Conservation (phyloP, 1,284 basidiomycete species). For the Apiotrichum gracile region DNA sequence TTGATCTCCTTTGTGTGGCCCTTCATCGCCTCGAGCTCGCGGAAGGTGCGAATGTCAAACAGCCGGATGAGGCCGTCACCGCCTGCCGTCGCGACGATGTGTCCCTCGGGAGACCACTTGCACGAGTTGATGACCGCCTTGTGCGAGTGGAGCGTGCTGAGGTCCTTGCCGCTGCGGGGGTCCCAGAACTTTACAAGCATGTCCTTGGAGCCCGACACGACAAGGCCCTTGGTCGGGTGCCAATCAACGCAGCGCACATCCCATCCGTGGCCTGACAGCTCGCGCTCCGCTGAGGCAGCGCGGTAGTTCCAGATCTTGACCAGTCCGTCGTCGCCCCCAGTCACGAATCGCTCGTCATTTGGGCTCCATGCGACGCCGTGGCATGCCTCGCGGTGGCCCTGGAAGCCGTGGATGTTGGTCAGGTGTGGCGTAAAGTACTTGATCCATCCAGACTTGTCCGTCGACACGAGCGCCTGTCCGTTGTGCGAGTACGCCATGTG, state of each 20-base stretch:
- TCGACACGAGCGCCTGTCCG: conserved; percentile 82
- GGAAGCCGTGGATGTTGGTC: conserved; percentile 94
- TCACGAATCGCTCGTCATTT: conserved; percentile 85
- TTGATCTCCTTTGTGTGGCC: conserved; percentile 98
- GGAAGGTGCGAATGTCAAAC: conserved; percentile 98
- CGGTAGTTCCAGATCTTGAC: conserved; percentile 95
- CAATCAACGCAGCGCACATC: conserved; percentile 98
- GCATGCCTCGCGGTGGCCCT: conserved; percentile 83
- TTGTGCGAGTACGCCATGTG: conserved; percentile 85
- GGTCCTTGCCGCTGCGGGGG: conserved; percentile 76
- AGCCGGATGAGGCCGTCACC: conserved; percentile 90
- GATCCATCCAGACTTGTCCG: conserved; percentile 88
- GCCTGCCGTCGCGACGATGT: conserved; percentile 87
- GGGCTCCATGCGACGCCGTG: conserved; percentile 86
- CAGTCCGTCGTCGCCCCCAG: conserved; percentile 88
- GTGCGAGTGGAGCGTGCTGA: conserved; percentile 90
- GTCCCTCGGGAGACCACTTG: conserved; percentile 87
- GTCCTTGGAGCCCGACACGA: conserved; percentile 93
- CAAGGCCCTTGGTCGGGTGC: conserved; percentile 92
- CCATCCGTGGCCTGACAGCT: conserved; percentile 88
- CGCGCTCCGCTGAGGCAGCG: conserved; percentile 78
- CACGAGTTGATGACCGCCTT: conserved; percentile 95
- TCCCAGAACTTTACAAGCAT: conserved; percentile 99
- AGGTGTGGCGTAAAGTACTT: conserved; percentile 99
- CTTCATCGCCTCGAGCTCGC: conserved; percentile 81